Evolutionary conservation across 192 early-diverging fungal species (phyloP).

Genomic region (Backusella parvicylindrica): DNA sequence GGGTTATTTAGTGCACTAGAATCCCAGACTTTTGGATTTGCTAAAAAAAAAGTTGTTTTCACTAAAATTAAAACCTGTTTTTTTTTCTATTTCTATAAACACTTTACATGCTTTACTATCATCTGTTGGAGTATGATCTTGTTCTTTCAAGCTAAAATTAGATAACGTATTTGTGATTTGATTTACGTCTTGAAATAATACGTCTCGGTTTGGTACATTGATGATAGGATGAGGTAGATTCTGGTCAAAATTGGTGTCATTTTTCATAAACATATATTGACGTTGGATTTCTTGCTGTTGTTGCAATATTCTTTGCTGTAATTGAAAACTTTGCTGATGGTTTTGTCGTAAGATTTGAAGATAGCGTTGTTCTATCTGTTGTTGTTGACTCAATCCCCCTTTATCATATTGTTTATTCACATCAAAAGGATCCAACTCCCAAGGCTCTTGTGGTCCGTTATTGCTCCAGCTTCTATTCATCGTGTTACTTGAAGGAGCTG

Average conservation of each 20-base stretch:
- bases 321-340: constrained; percentile 31
- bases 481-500: background rate
- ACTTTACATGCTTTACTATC: background rate
- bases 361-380: constrained; percentile 39
- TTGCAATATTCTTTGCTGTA: constrained; percentile 1
- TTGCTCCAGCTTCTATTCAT: background rate
- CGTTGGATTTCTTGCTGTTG: background rate
- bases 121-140: constrained; percentile 14
- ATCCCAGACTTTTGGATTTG: background rate
- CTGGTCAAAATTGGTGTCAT: background rate
- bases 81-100: background rate
- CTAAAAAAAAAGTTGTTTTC: background rate
- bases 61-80: too few relatives aligned
- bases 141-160: constrained; percentile 29
- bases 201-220: background rate
- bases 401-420: background rate
- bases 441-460: background rate
- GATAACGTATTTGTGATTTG: background rate
- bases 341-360: constrained; percentile 33
- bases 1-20: background rate
- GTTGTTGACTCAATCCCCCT: background rate
- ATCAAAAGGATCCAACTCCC: background rate
- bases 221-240: background rate
- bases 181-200: background rate
- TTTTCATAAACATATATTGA: background rate